Evolutionary conservation across 257 asterid species (phyloP), one percentile per base, ranked within the genome.

Genomic region (Primulina eburnea): DNA sequence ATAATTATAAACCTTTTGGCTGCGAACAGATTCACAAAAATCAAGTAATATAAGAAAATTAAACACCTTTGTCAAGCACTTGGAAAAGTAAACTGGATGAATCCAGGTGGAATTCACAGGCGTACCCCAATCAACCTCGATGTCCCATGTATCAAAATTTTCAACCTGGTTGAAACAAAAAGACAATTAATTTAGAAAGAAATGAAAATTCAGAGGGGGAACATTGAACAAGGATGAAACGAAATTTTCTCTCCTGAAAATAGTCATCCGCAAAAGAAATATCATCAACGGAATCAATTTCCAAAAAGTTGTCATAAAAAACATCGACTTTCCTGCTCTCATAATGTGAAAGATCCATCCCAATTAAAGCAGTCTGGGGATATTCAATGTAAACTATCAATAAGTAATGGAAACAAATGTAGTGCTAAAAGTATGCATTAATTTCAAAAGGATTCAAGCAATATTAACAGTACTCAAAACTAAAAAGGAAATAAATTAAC

Each of bases 11-110:
- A 18, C 37, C 62, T 61, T 38, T 6, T 18, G n/a, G 73, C 40
- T 20, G 52, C 43, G 20, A 75, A 60, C 10, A 63, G 33, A 60
- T 68, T 66, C 58, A 59, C 24, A 62, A 69, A 63, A 21, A 33
- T 59, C 56, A 66, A 80, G 73, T 52, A 57, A 72, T 47, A 62
- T 68, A 62, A 55, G 58, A 74, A 72, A 24, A 67, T 24, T 59
- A 64, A 70, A 72, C 74, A 90, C 97, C 92, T 86, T 84, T 68
- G 79, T 78, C 84, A 90, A 77, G 86, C 97, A 86, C 82, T 86
- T 90, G 37, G 95, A 81, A 68, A 90, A 90, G 84, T 90, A 82
- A 77, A 82, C 73, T 62, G 97, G 97, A 79, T 90, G 97, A 62
- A 82, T 78, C 89, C 69, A 65, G 73, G 62, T 70, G 18, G 86